These are phyloP conservation scores for Globisporangium echinulatum DNA, from an alignment of 352 stramenopile species.

Conservation along the genomic window DNA sequence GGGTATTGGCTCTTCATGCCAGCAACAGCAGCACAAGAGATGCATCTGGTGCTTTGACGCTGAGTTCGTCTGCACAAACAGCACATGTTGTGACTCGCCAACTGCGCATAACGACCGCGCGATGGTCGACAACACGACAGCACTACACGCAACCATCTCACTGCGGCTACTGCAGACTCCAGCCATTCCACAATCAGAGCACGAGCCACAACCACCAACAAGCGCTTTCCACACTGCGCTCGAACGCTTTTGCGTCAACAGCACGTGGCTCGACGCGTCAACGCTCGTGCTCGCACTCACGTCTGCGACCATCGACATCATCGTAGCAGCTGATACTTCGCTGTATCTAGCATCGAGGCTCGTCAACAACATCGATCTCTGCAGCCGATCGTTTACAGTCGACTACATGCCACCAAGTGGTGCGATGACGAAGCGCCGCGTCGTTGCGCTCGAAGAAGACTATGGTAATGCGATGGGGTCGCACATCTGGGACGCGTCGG, in stretches of 20 bases:
- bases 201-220: neutral
- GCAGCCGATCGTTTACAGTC: constrained; percentile 7
- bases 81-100: neutral
- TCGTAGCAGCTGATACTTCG: neutral
- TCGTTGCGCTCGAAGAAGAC: constrained; percentile 40
- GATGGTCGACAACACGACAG: no score
- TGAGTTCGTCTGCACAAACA: neutral
- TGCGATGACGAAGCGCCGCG: no score
- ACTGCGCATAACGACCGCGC: constrained; percentile 1
- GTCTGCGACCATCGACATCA: constrained; percentile 18
- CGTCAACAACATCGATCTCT: neutral
- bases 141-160: neutral
- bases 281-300: constrained; percentile 36
- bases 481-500: constrained; percentile 61
- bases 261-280: constrained; percentile 17
- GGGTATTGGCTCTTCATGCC: neutral
- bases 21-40: neutral
- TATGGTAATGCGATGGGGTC: constrained; percentile 64
- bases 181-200: neutral
- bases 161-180: neutral
- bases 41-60: constrained; percentile 9
- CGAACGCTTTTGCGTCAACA: constrained; percentile 31
- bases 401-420: no score
- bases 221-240: constrained; percentile 13
- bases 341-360: neutral